Evolutionary conservation across 1,284 basidiomycete genomes (phyloP).

Genomic region (Inonotus obliquus): DNA sequence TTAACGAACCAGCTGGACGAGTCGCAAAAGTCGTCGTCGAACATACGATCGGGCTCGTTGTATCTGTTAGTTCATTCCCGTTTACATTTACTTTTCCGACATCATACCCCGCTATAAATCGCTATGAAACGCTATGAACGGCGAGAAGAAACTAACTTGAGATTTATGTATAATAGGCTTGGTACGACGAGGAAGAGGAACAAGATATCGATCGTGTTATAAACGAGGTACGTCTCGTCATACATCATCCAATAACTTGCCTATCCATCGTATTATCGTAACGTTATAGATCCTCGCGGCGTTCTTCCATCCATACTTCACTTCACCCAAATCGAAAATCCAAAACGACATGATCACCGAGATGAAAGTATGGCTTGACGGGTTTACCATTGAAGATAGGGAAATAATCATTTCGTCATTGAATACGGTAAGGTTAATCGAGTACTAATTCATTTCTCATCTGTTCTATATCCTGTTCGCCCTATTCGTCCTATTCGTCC

Average conservation of each 20-base stretch:
- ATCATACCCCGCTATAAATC: background rate
- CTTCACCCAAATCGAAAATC: constrained; percentile 28
- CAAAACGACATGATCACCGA: constrained; percentile 35
- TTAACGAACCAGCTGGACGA: constrained; percentile 37
- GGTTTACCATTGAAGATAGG: constrained; percentile 22
- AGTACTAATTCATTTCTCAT: too few relatives aligned
- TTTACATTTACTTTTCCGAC: too few relatives aligned
- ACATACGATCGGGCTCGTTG: constrained; percentile 35
- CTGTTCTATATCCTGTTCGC: too few relatives aligned
- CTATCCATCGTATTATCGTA: background rate
- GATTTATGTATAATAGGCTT: constrained; percentile 21
- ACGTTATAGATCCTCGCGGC: constrained; percentile 27
- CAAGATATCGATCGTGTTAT: constrained; percentile 26
- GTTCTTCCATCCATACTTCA: constrained; percentile 35
- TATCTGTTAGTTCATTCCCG: constrained; percentile 30
- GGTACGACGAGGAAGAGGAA: constrained; percentile 25
- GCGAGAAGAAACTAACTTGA: constrained; percentile 12
- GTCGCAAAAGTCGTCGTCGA: constrained; percentile 36
- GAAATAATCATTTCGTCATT: constrained; percentile 17
- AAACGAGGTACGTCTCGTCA: constrained; percentile 21
- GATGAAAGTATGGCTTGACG: constrained; percentile 30
- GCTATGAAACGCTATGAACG: too few relatives aligned
- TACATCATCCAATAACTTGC: too few relatives aligned
- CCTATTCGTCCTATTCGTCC: too few relatives aligned
- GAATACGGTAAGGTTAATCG: constrained; percentile 21